Evolutionary conservation across 306 rosid genomes (phyloP), one percentile per base, ranked within the genome.

Genomic region (Rosa multiflora): DNA sequence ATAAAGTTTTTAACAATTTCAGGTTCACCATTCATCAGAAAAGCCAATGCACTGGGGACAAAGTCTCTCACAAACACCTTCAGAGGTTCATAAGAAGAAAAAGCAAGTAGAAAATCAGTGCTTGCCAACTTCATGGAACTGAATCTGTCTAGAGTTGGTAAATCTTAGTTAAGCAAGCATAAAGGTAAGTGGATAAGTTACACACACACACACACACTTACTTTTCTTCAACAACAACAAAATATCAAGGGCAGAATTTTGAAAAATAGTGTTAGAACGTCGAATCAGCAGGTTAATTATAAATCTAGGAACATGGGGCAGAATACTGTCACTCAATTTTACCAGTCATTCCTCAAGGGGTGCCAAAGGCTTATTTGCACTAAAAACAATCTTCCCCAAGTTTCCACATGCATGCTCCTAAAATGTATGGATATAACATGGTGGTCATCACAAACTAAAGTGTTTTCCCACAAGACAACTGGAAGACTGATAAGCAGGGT

Each of bases 11-110:
- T 92, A 15, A 94, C 97, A 58, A 94, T 89, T 26, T 90, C 97
- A 5, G 97, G 88, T 81, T 90, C 94, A 76, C 92, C 89, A 5
- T 86, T 83, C 98, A 94, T 94, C 77, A 94, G 83, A 88, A 94
- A 94, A 74, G 94, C 94, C 83, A 94, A 78, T 4, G 91, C 97
- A 52, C 97, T 94, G 15, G 98, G 98, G 42, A 94, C 91, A 78
- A 94, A 94, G 88, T 94, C 98, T 87, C 97, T 88, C 48, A 94
- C 88, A 85, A 94, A 92, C 86, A 94, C 98, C 98, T 94, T 69
- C 10, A 74, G 78, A 82, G 61, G 37, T 62, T 11, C 43, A 46
- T 7, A 72, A 78, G 43, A 82, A 10, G 37, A 58, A 13, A 44
- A 77, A 26, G 76, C 47, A 82, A 67, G 59, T 10, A 58, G 14